Evolutionary conservation across 768 basidiomycete genomes (phyloP).

Genomic region (Boletales sp.): DNA sequence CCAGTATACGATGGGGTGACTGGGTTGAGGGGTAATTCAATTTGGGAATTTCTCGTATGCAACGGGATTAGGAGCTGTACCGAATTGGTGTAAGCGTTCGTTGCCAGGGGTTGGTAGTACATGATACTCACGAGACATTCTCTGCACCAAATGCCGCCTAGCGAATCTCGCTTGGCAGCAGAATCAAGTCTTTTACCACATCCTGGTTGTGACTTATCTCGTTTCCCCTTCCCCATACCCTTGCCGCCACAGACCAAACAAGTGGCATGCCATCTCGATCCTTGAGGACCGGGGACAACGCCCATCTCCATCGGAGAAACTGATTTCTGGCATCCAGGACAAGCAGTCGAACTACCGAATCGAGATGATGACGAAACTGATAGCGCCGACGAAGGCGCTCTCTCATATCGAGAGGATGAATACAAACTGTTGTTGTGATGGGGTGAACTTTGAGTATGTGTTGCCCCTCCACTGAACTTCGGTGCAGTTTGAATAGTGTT

Average conservation of each 20-base stretch:
- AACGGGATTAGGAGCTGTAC: constrained; percentile 54
- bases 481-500: constrained; percentile 13
- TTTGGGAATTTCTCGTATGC: constrained; percentile 45
- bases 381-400: constrained; percentile 15
- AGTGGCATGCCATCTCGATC: constrained; percentile 72
- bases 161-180: constrained; percentile 68
- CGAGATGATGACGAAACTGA: constrained; percentile 23
- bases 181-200: constrained; percentile 84
- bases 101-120: background rate
- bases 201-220: constrained; percentile 59
- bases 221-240: constrained; percentile 38
- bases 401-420: constrained; percentile 31
- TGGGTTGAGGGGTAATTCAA: constrained; percentile 50
- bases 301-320: constrained; percentile 85
- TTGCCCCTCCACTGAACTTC: constrained; percentile 3
- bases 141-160: constrained; percentile 77
- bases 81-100: constrained; percentile 7
- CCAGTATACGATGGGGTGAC: constrained; percentile 46
- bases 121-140: constrained; percentile 66
- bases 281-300: constrained; percentile 81
- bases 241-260: constrained; percentile 84
- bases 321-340: constrained; percentile 69
- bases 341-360: constrained; percentile 43
- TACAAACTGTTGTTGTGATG: constrained; percentile 13
- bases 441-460: constrained; percentile 12